These are phyloP conservation scores for Astrothelium macrocarpum DNA, from an alignment of 495 filamentous ascomycete species.

Conservation along the genomic window DNA sequence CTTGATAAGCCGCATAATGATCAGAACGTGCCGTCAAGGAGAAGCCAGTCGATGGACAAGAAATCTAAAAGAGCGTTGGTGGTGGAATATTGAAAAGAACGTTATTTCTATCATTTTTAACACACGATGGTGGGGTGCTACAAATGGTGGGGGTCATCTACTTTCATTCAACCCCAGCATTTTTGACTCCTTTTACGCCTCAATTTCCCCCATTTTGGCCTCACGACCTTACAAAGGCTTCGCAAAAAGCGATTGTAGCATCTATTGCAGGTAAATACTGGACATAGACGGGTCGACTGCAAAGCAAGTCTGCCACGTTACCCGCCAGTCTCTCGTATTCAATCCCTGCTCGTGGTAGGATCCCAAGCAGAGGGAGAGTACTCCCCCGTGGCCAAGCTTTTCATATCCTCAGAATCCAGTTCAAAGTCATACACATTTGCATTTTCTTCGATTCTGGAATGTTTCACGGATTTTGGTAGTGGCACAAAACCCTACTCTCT, in stretches of 20 bases:
- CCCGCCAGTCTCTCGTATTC: no score
- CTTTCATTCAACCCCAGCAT: no score
- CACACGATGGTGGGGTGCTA: neutral
- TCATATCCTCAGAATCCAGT: constrained; percentile 51
- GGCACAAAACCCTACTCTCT: constrained; percentile 49
- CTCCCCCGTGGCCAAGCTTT: constrained; percentile 42
- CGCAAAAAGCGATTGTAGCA: no score
- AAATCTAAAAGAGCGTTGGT: no score
- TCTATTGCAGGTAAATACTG: no score
- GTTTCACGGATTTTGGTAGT: constrained; percentile 66
- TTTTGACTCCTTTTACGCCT: no score
- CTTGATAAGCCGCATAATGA: constrained; percentile 59
- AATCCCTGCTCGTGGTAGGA: constrained; percentile 43
- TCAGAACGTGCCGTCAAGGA: neutral
- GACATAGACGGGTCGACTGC: no score
- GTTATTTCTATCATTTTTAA: neutral
- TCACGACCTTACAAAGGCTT: no score
- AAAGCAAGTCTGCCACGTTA: no score
- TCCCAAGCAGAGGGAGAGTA: constrained; percentile 68
- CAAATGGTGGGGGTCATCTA: no score
- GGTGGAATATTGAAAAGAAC: neutral
- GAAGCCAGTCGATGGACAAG: neutral
- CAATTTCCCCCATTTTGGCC: no score
- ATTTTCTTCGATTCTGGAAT: constrained; percentile 63
- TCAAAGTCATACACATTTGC: constrained; percentile 74